phyloP scores from a whole-genome alignment of 2,329 filamentous ascomycete species.

The Myriosclerotinia duriaeana region DNA sequence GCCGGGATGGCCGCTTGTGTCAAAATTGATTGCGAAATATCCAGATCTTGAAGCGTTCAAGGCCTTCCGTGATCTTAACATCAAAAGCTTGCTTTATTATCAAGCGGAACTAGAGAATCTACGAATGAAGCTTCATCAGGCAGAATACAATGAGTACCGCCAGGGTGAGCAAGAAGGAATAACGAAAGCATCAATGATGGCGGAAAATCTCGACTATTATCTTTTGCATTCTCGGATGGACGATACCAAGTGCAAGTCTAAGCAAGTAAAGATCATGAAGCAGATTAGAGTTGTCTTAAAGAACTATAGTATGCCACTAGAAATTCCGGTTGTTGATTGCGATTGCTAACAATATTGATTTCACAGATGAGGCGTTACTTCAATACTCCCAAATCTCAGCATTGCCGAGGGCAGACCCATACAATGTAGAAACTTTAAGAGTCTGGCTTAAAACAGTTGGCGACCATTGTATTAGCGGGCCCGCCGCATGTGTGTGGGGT shows the following conservation, averaged over 20 bases:
- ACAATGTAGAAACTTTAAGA: slow-evolving; percentile 25
- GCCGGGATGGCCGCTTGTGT: slow-evolving; percentile 26
- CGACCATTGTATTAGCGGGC: slow-evolving; percentile 11
- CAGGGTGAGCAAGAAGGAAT: slow-evolving; percentile 5
- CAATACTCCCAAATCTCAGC: slow-evolving; percentile 25
- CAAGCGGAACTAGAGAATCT: slow-evolving; percentile 26
- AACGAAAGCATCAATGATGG: slow-evolving; percentile 1
- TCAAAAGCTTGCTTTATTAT: slow-evolving; percentile 32
- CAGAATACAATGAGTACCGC: slow-evolving; percentile 25
- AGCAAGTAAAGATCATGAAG: slow-evolving; percentile 25
- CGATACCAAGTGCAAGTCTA: slow-evolving; percentile 2
- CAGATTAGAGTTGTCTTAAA: slow-evolving; percentile 27
- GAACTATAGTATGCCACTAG: slow-evolving; percentile 28
- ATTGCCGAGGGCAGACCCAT: slow-evolving; percentile 26
- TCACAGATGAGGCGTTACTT: slow-evolving; percentile 27
- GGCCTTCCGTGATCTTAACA: slow-evolving; percentile 27
- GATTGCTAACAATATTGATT: not conserved
- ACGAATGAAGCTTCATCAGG: slow-evolving; percentile 22
- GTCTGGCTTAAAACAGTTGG: not conserved
- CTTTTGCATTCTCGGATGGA: not conserved
- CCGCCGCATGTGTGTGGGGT: slow-evolving; percentile 22
- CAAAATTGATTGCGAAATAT: slow-evolving; percentile 18
- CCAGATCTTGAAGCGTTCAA: slow-evolving; percentile 28
- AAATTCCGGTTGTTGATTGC: not conserved
- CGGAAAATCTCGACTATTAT: slow-evolving; percentile 3